phyloP scores from a whole-genome alignment of 2,329 filamentous ascomycete genomes.

The Cyphellophora attinorum region DNA sequence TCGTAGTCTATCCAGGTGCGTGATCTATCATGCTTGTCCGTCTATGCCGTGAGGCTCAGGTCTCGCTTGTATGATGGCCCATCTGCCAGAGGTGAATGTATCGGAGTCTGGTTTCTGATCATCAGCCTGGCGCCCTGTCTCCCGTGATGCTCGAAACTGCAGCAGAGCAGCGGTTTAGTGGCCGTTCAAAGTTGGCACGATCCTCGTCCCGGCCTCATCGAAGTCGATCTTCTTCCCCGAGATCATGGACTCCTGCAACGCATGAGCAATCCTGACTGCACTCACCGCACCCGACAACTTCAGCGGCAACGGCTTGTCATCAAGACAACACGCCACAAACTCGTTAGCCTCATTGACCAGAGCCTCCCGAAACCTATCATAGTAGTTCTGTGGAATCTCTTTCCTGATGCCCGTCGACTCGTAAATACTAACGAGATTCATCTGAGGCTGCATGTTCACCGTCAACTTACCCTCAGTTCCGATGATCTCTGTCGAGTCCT shows the following conservation, averaged over 20 bases:
- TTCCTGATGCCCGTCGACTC: conserved; percentile 44
- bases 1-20: no score
- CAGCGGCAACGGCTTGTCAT: conserved; percentile 46
- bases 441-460: conserved; percentile 50
- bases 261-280: conserved; percentile 49
- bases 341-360: conserved; percentile 57
- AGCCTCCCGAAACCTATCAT: conserved; percentile 52
- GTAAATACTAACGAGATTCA: conserved; percentile 47
- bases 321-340: conserved; percentile 51
- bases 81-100: no score
- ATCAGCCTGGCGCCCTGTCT: no score
- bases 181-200: conserved; percentile 22
- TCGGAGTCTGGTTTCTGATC: no score
- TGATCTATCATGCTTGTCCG: no score
- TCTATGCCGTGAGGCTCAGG: no score
- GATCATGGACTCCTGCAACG: conserved; percentile 48
- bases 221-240: conserved; percentile 50
- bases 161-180: no score
- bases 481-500: conserved; percentile 56
- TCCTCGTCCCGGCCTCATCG: conserved; percentile 41
- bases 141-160: no score
- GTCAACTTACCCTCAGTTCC: conserved; percentile 56
- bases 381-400: conserved; percentile 54
- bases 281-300: conserved; percentile 49
- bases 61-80: no score